Conservation (phyloP, 2,329 filamentous ascomycete species). For the Talaromyces sp. region DNA sequence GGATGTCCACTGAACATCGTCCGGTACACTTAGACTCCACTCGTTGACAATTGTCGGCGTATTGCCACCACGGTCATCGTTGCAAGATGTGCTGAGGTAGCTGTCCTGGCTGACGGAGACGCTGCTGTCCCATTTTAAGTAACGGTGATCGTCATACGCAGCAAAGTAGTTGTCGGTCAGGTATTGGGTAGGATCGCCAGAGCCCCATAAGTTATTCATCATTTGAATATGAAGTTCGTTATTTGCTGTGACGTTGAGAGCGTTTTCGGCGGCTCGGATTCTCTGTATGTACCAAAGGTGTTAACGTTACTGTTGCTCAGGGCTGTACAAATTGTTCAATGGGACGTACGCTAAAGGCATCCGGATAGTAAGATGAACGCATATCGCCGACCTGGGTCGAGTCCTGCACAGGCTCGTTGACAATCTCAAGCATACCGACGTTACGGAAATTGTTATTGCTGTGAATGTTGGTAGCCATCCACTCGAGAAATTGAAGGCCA, state of each 20-base stretch:
- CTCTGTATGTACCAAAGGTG: slow-evolving; percentile 15
- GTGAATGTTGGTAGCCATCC: slow-evolving; percentile 51
- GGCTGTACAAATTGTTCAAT: neutral
- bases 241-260: slow-evolving; percentile 36
- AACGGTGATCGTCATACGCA: slow-evolving; percentile 56
- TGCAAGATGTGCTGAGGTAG: slow-evolving; percentile 51
- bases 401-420: slow-evolving; percentile 53
- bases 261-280: slow-evolving; percentile 47
- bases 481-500: slow-evolving; percentile 51
- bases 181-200: slow-evolving; percentile 47
- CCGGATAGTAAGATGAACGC: slow-evolving; percentile 44
- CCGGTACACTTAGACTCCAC: slow-evolving; percentile 51
- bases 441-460: slow-evolving; percentile 44
- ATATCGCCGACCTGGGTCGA: slow-evolving; percentile 29
- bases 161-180: slow-evolving; percentile 41
- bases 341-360: slow-evolving; percentile 33
- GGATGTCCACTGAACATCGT: slow-evolving; percentile 40
- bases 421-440: slow-evolving; percentile 54
- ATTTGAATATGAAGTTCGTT: slow-evolving; percentile 50
- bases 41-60: slow-evolving; percentile 53
- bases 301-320: neutral
- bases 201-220: slow-evolving; percentile 52
- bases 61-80: slow-evolving; percentile 38
- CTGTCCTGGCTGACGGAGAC: slow-evolving; percentile 41
- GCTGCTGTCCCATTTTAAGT: slow-evolving; percentile 50